Evolutionary conservation across 331 rosid species (phyloP).

Genomic region (Rosa hybrid): DNA sequence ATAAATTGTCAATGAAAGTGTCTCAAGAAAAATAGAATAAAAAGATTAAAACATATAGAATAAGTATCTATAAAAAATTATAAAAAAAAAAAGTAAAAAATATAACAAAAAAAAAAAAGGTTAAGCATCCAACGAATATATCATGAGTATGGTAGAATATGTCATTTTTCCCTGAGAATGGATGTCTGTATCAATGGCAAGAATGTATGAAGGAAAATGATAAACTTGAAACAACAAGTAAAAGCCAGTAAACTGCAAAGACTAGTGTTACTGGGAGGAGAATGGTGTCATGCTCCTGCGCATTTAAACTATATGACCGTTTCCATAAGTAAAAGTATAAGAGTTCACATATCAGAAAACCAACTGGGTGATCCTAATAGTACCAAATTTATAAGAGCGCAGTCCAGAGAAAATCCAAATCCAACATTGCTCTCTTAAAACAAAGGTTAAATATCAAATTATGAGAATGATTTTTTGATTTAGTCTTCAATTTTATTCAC

Average conservation of each 20-base stretch:
- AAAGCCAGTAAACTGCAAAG: neutral
- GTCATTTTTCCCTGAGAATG: neutral
- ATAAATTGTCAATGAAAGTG: constrained; percentile 3
- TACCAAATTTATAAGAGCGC: neutral
- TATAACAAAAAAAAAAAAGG: neutral
- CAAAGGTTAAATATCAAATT: neutral
- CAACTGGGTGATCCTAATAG: neutral
- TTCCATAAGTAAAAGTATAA: neutral
- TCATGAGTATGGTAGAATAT: neutral
- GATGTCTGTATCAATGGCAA: neutral
- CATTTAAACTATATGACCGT: neutral
- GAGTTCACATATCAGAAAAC: neutral
- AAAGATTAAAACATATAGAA: neutral
- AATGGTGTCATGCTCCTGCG: neutral
- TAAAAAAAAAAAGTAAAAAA: too few relatives aligned
- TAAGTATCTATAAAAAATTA: too few relatives aligned
- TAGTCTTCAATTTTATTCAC: neutral
- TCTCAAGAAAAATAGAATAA: neutral
- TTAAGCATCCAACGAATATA: neutral
- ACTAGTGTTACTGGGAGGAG: neutral
- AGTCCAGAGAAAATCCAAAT: neutral
- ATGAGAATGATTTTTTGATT: neutral
- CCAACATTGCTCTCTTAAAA: neutral
- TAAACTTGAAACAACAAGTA: neutral
- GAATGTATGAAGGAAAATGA: neutral